phyloP scores from a whole-genome alignment of 495 filamentous ascomycete genomes.

The Hypoxylon fragiforme region DNA sequence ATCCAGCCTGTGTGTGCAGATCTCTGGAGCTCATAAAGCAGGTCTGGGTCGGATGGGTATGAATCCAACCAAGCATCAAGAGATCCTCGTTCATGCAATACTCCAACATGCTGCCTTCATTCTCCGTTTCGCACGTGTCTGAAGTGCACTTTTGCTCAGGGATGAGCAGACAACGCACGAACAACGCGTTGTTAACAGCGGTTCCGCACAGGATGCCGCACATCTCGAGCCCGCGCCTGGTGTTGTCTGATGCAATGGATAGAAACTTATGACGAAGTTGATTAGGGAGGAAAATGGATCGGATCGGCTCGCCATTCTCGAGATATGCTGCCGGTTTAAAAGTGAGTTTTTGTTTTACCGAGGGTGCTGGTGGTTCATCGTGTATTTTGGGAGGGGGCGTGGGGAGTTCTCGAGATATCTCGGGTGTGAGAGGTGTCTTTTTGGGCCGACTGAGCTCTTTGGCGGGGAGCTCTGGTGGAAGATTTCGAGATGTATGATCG shows the following conservation, averaged over 20 bases:
- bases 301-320: conserved; percentile 82
- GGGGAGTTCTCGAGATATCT: conserved; percentile 31
- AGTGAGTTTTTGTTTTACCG: conserved; percentile 50
- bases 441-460: conserved; percentile 31
- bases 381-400: conserved; percentile 42
- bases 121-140: conserved; percentile 91
- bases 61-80: conserved; percentile 94
- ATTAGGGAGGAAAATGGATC: conserved; percentile 83
- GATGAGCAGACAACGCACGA: conserved; percentile 84
- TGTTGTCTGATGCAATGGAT: conserved; percentile 71
- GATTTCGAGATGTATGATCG: conserved; percentile 15
- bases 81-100: conserved; percentile 85
- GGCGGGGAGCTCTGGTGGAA: conserved; percentile 26
- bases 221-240: conserved; percentile 80
- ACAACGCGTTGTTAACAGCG: conserved; percentile 87
- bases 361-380: conserved; percentile 25
- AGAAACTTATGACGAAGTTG: conserved; percentile 75
- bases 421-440: background rate
- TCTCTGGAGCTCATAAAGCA: conserved; percentile 98
- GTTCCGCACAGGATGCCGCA: conserved; percentile 94
- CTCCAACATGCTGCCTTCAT: conserved; percentile 80
- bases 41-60: conserved; percentile 94
- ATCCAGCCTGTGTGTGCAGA: conserved; percentile 88
- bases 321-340: conserved; percentile 87
- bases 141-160: conserved; percentile 86